Evolutionary conservation across 805 yeast genomes (phyloP), one percentile per base, ranked within the genome.

Genomic region (Cyberlindnera xylosilytica): DNA sequence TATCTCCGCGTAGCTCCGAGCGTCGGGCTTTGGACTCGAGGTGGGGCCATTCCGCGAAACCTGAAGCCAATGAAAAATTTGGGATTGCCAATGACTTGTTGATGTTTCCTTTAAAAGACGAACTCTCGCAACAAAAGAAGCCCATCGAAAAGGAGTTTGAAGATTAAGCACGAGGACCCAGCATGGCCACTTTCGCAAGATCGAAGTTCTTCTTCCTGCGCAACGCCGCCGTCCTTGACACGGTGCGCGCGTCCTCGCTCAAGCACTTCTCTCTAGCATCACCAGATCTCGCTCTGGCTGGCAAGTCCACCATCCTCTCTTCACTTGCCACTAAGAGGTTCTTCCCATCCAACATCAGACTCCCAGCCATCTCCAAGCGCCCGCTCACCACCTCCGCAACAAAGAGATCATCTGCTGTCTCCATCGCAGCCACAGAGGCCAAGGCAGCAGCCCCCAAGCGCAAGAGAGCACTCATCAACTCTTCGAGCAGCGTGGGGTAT

Each of bases 401-500:
- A 17, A n/a, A 9, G 5, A 49, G 42, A 38, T 26, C 42, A 7
- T 9, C 35, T 6, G 3, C 24, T 6, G 12, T 26, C 29, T n/a
- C 40, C n/a, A 24, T 43, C 7, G 24, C 34, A 2, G 41, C 34
- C 9, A 16, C 42, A 15, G 35, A 24, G 20, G 28, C 42, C 26
- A 17, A 16, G 7, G n/a, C 28, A 11, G 27, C 40, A 4, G 16
- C 35, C 19, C 23, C 42, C 4, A 41, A 41, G 20, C 42, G 58
- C 38, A 49, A 47, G 31, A 54, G 58, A 47, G 34, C 39, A 9
- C 41, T 45, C 28, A 47, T 39, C 43, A 54, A 49, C 54, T 41
- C 51, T 36, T 70, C 79, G 34, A 79, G 74, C 41, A 58, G 65
- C 24, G 91, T 88, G 3, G 97, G 95, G 0, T 87, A 84, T 60